Evolutionary conservation across 768 basidiomycete species (phyloP), one percentile per base, ranked within the genome.

Genomic region (Trametes cinnabarina): DNA sequence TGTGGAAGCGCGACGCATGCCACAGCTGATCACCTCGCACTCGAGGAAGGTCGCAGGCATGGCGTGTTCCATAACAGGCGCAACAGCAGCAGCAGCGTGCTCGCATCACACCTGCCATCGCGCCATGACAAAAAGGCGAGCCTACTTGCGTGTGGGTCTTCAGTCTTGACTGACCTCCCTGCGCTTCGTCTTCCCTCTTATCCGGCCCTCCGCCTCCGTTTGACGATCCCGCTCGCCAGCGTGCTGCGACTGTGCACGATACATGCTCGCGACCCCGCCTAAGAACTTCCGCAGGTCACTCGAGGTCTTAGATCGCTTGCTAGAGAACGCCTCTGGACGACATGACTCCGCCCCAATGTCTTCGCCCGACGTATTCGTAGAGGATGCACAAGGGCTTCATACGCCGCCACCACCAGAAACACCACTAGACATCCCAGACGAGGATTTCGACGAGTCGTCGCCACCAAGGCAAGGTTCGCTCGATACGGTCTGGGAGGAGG

Each of bases 401-500:
- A 47, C 44, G 19, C 63, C 60, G 4, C 46, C 49, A 14, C 41
- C 57, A 19, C 60, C 51, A 12, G 35, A 47, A 30, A 62, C 64
- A 6, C 51, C 57, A 19, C 50, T 59, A n/a, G 56, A 44, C 34
- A 62, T 63, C 22, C 60, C 60, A 12, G 55, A 65, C 53, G 22
- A 63, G 17, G 55, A 51, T 19, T 44, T 56, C 40, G 61, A 19
- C 23, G 50, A 58, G 35, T 23, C 54, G 41, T 44, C 58, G 46
- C 63, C 63, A 11, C 63, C 66, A 43, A 57, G 54, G 28, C 63
- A 60, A 46, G 65, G 61, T 10, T 72, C 72, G 14, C 72, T 89
- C 60, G 80, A 87, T 64, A 73, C 81, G 20, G 71, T 90, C n/a
- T 90, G 88, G 88, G 79, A 74, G 56, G 77, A 80, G 53, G 79